Conservation (phyloP, 1,284 basidiomycete species). For the Fomitopsis betulina region DNA sequence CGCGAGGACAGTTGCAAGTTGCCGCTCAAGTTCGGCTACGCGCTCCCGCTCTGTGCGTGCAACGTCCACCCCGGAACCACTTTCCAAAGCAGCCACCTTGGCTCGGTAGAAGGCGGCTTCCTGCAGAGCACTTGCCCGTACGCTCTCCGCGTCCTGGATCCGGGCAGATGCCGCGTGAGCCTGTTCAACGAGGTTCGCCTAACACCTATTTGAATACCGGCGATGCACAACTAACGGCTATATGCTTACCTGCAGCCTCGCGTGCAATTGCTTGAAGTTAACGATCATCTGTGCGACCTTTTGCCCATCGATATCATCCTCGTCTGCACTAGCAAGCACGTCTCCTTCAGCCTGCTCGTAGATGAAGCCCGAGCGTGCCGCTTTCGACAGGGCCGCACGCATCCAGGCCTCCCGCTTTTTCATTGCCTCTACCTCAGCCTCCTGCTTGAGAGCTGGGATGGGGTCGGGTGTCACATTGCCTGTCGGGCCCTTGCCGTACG, state of each 20-base stretch:
- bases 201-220: conserved; percentile 11
- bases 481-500: conserved; percentile 50
- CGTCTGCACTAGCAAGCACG: conserved; percentile 34
- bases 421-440: conserved; percentile 74
- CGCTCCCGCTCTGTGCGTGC: conserved; percentile 18
- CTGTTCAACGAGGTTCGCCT: conserved; percentile 75
- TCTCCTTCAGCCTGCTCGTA: conserved; percentile 43
- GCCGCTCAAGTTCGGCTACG: conserved; percentile 63
- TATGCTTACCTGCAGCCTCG: conserved; percentile 74
- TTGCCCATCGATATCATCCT: conserved; percentile 31
- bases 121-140: conserved; percentile 79
- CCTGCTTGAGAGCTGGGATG: conserved; percentile 73
- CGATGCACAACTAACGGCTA: conserved; percentile 11
- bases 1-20: conserved; percentile 76
- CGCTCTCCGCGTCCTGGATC: conserved; percentile 76
- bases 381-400: conserved; percentile 77
- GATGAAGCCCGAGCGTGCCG: conserved; percentile 79
- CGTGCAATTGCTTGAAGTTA: conserved; percentile 86
- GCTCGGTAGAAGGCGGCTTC: conserved; percentile 97
- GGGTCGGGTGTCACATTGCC: conserved; percentile 72
- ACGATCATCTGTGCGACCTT: conserved; percentile 73
- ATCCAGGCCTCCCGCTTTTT: conserved; percentile 85
- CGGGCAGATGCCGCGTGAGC: conserved; percentile 75
- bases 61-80: conserved; percentile 60
- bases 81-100: conserved; percentile 85